phyloP scores from a whole-genome alignment of 1,284 basidiomycete species.

The Ceratobasidium sp. region DNA sequence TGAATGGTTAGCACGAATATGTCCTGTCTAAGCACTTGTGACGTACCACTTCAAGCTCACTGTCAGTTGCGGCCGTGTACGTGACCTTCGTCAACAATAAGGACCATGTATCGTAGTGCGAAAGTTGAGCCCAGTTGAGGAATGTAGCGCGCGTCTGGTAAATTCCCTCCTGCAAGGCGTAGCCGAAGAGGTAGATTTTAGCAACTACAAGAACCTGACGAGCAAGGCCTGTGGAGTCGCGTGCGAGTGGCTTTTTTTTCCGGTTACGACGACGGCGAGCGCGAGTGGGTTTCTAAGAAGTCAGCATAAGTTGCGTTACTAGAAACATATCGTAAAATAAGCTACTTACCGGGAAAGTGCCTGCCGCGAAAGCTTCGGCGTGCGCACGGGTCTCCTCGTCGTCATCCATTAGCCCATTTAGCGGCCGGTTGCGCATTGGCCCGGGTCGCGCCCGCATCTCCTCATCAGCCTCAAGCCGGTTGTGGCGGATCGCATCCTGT shows the following conservation, averaged over 20 bases:
- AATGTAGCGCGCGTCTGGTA: slow-evolving; percentile 21
- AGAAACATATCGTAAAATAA: neutral
- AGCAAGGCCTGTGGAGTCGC: neutral
- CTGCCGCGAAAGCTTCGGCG: neutral
- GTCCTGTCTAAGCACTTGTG: neutral
- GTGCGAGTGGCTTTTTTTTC: slow-evolving; percentile 32
- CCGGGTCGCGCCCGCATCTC: neutral
- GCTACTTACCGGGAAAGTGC: neutral
- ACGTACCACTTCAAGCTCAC: slow-evolving; percentile 20
- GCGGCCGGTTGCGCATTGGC: neutral
- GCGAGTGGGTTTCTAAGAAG: neutral
- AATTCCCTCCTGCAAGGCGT: neutral
- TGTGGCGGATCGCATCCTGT: neutral
- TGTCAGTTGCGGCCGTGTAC: neutral
- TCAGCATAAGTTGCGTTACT: neutral
- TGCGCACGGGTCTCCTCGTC: slow-evolving; percentile 5
- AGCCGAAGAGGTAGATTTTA: slow-evolving; percentile 10
- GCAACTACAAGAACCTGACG: slow-evolving; percentile 7
- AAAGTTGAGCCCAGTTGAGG: neutral
- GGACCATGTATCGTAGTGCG: slow-evolving; percentile 5
- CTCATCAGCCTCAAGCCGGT: neutral
- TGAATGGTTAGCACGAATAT: neutral
- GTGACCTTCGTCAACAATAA: neutral
- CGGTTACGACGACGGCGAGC: slow-evolving; percentile 5
- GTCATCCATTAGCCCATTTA: neutral